These are phyloP conservation scores for Blastobotrys malaysiensis DNA, from an alignment of 1,139 yeast species.

Conservation along the genomic window DNA sequence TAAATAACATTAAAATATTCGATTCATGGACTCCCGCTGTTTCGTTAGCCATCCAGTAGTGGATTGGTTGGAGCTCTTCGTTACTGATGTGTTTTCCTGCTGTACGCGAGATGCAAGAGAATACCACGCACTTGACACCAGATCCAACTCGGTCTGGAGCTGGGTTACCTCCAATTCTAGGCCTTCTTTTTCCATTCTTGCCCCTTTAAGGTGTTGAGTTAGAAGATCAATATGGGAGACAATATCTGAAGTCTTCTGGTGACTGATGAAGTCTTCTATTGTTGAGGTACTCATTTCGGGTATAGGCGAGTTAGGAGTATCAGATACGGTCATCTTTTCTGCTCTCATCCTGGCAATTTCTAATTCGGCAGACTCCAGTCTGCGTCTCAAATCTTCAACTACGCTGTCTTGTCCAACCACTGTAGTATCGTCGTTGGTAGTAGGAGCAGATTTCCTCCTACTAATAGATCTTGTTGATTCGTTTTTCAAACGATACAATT, in stretches of 20 bases:
- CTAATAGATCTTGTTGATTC: background rate
- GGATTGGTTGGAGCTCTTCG: constrained; percentile 22
- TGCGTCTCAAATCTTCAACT: background rate
- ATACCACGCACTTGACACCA: constrained; percentile 30
- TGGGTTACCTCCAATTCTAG: constrained; percentile 1
- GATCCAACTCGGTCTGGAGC: constrained; percentile 17
- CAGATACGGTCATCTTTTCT: background rate
- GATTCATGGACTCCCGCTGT: constrained; percentile 22
- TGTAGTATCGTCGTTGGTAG: background rate
- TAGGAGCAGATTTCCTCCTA: background rate
- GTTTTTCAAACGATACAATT: background rate
- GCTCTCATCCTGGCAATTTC: background rate
- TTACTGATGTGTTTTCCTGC: constrained; percentile 24
- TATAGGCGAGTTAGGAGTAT: background rate
- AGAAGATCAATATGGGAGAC: constrained; percentile 6
- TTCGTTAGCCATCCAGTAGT: constrained; percentile 29
- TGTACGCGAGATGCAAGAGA: constrained; percentile 27
- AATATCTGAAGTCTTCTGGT: background rate
- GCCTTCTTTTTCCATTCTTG: background rate
- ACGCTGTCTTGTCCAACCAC: background rate
- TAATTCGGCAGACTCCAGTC: background rate
- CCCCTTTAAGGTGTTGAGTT: constrained; percentile 13
- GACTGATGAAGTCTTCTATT: background rate
- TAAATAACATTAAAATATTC: constrained; percentile 10
- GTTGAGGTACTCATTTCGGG: background rate